Evolutionary conservation across 257 asterid species (phyloP).

Genomic region (Asclepias syriaca): DNA sequence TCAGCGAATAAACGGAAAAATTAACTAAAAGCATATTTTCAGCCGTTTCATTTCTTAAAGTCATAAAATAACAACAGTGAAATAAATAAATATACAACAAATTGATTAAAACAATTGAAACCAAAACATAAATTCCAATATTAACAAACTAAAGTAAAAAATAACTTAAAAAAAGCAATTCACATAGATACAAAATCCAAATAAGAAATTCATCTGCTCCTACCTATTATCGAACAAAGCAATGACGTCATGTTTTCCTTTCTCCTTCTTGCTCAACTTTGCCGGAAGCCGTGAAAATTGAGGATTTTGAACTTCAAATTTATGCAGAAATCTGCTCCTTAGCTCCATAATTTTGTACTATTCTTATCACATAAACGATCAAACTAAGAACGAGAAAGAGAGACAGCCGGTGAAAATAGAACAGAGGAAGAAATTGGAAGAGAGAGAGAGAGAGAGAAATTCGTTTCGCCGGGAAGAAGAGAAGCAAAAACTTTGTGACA

Average conservation of each 20-base stretch:
- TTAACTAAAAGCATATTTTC: too few relatives aligned
- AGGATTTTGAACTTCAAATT: conserved; percentile 32
- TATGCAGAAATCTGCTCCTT: conserved; percentile 44
- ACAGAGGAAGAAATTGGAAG: too few relatives aligned
- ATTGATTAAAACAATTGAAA: neutral
- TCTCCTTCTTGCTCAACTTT: conserved; percentile 22
- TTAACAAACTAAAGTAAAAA: neutral
- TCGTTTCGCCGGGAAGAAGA: too few relatives aligned
- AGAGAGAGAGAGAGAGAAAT: too few relatives aligned
- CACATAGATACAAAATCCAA: neutral
- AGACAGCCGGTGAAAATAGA: too few relatives aligned
- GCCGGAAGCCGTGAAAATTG: conserved; percentile 25
- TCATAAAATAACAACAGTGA: neutral
- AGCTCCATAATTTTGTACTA: conserved; percentile 47
- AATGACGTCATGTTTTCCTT: conserved; percentile 12
- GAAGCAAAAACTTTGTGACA: too few relatives aligned
- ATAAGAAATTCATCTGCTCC: neutral
- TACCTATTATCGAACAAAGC: conserved; percentile 21
- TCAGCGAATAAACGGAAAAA: too few relatives aligned
- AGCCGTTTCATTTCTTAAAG: neutral
- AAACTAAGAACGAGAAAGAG: neutral
- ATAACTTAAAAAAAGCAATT: neutral
- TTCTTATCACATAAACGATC: conserved; percentile 9
- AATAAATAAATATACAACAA: neutral
- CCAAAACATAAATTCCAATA: neutral